Evolutionary conservation across 257 asterid species (phyloP).

Genomic region (Prunella vulgaris): DNA sequence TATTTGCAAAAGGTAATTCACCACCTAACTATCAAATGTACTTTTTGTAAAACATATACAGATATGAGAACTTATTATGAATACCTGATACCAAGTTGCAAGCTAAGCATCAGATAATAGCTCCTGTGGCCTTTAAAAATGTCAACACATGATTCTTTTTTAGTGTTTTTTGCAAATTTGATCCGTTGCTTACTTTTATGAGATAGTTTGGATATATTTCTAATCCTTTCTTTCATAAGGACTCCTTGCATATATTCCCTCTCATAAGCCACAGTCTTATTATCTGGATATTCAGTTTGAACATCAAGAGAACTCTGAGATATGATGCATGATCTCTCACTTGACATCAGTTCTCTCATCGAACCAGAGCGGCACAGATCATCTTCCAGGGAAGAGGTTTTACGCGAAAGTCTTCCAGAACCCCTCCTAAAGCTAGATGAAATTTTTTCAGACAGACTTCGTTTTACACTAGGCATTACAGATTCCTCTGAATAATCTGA

Average conservation of each 20-base stretch:
- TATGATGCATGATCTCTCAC: conserved; percentile 38
- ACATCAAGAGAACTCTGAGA: conserved; percentile 48
- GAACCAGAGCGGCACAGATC: conserved; percentile 35
- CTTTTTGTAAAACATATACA: background rate
- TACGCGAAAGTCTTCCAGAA: conserved; percentile 43
- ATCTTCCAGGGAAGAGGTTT: conserved; percentile 32
- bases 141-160: conserved; percentile 41
- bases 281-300: conserved; percentile 41
- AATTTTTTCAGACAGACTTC: conserved; percentile 55
- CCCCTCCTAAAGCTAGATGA: conserved; percentile 46
- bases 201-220: conserved; percentile 42
- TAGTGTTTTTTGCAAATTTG: conserved; percentile 57
- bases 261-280: conserved; percentile 55
- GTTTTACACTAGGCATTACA: conserved; percentile 37
- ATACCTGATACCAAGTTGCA: conserved; percentile 98
- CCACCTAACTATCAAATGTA: conserved; percentile 7
- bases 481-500: conserved; percentile 41
- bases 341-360: conserved; percentile 29
- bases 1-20: conserved; percentile 30
- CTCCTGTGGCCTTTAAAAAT: conserved; percentile 64
- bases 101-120: conserved; percentile 81
- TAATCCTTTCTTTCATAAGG: conserved; percentile 67
- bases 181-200: conserved; percentile 45
- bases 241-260: conserved; percentile 99
- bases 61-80: background rate